These are phyloP conservation scores for Ploettnerulaceae sp. DNA, from an alignment of 2,329 filamentous ascomycete species.

Conservation along the genomic window DNA sequence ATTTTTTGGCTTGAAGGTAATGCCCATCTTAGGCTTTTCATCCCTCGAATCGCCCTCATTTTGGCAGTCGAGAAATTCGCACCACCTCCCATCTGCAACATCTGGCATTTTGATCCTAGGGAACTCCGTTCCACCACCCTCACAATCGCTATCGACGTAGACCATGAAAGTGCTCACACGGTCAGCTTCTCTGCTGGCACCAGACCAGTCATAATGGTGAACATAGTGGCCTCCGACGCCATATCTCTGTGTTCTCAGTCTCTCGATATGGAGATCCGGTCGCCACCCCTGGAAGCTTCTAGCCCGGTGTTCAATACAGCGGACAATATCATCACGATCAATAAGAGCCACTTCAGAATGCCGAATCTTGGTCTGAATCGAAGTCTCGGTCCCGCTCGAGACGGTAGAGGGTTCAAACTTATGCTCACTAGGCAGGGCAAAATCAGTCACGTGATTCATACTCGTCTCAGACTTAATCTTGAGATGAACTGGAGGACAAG, in stretches of 20 bases:
- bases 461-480: background rate
- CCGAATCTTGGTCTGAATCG: conserved; percentile 44
- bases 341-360: conserved; percentile 48
- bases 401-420: conserved; percentile 52
- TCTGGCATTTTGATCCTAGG: conserved; percentile 44
- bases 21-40: conserved; percentile 36
- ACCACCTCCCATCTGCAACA: conserved; percentile 43
- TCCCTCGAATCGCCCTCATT: conserved; percentile 22
- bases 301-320: conserved; percentile 55
- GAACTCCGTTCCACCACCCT: conserved; percentile 57
- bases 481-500: background rate
- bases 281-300: conserved; percentile 57
- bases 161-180: conserved; percentile 58
- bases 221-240: conserved; percentile 55
- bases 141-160: conserved; percentile 48
- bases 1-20: conserved; percentile 53
- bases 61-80: conserved; percentile 51
- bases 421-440: conserved; percentile 35
- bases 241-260: conserved; percentile 57
- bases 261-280: conserved; percentile 52
- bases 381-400: conserved; percentile 44
- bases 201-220: conserved; percentile 56
- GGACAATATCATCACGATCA: conserved; percentile 43
- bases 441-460: conserved; percentile 13
- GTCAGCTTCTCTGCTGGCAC: conserved; percentile 36